Conservation (phyloP, 805 yeast species). For the Candida vaughaniae region DNA sequence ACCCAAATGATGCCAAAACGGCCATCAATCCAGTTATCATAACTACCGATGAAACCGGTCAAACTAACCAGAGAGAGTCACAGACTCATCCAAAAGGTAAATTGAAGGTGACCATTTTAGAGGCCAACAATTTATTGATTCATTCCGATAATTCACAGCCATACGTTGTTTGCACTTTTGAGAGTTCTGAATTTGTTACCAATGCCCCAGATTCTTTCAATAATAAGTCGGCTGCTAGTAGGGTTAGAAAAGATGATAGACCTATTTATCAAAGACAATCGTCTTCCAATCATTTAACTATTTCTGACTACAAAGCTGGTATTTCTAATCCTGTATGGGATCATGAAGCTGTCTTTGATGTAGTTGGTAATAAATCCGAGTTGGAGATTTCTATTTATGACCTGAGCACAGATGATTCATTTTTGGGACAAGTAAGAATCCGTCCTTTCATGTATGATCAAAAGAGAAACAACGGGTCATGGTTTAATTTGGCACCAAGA, state of each 20-base stretch:
- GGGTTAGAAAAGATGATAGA: constrained; percentile 13
- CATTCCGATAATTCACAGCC: constrained; percentile 64
- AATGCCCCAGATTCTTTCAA: constrained; percentile 64
- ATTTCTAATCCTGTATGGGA: constrained; percentile 78
- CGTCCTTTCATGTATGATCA: constrained; percentile 53
- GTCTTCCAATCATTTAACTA: constrained; percentile 32
- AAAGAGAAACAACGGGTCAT: constrained; percentile 49
- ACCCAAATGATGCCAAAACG: background rate
- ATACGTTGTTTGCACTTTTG: constrained; percentile 88
- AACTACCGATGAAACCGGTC: constrained; percentile 43
- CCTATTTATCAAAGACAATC: constrained; percentile 41
- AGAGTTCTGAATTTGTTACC: constrained; percentile 86
- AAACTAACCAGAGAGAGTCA: constrained; percentile 21
- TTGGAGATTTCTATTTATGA: constrained; percentile 91
- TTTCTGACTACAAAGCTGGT: constrained; percentile 19
- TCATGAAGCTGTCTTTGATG: constrained; percentile 91
- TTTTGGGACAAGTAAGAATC: constrained; percentile 80
- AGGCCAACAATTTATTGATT: constrained; percentile 69
- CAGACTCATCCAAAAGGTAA: constrained; percentile 69
- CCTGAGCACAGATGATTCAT: constrained; percentile 74
- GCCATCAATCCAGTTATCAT: constrained; percentile 25
- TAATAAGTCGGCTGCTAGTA: constrained; percentile 11
- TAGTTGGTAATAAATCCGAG: constrained; percentile 78
- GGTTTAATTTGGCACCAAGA: constrained; percentile 76
- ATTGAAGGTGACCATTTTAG: constrained; percentile 74